These are phyloP conservation scores for Bjerkandera adusta DNA, from an alignment of 1,284 basidiomycete genomes.

Conservation along the genomic window DNA sequence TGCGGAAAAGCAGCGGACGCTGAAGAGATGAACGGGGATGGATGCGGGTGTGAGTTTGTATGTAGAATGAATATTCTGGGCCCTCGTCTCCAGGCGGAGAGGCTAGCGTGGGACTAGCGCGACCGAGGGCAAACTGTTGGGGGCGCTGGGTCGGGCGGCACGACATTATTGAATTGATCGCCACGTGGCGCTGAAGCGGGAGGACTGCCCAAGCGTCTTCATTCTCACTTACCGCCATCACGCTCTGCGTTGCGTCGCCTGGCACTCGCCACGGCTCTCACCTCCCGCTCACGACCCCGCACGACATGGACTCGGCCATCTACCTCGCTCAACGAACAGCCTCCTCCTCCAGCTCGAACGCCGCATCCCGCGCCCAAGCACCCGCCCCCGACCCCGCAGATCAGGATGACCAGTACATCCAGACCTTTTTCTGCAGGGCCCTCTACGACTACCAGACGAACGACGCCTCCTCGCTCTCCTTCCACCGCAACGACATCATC, in stretches of 20 bases:
- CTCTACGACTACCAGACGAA: constrained; percentile 91
- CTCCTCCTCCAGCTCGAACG: neutral
- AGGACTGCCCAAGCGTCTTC: too few relatives aligned
- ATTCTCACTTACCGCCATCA: constrained; percentile 9
- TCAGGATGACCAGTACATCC: constrained; percentile 55
- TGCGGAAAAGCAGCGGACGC: constrained; percentile 96
- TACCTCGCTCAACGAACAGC: constrained; percentile 9
- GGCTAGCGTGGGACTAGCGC: too few relatives aligned
- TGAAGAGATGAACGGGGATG: constrained; percentile 73
- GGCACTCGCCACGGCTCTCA: neutral
- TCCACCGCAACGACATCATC: constrained; percentile 86
- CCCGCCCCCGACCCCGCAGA: constrained; percentile 10
- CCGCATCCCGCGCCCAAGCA: constrained; percentile 2
- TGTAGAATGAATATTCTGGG: too few relatives aligned
- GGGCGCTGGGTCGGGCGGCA: too few relatives aligned
- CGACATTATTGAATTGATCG: too few relatives aligned
- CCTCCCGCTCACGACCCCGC: neutral
- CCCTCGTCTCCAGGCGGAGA: too few relatives aligned
- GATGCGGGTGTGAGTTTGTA: too few relatives aligned
- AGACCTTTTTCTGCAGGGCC: constrained; percentile 86
- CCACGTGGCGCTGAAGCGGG: too few relatives aligned
- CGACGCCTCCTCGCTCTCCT: constrained; percentile 87
- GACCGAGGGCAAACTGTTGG: too few relatives aligned
- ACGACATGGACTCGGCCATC: constrained; percentile 11
- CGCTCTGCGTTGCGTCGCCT: neutral